A percentile compares a stretch with the other conserved stretches of the same genome.
Conservation (phyloP, 2,329 filamentous ascomycete genomes). For the Keithomyces neogunnii region DNA sequence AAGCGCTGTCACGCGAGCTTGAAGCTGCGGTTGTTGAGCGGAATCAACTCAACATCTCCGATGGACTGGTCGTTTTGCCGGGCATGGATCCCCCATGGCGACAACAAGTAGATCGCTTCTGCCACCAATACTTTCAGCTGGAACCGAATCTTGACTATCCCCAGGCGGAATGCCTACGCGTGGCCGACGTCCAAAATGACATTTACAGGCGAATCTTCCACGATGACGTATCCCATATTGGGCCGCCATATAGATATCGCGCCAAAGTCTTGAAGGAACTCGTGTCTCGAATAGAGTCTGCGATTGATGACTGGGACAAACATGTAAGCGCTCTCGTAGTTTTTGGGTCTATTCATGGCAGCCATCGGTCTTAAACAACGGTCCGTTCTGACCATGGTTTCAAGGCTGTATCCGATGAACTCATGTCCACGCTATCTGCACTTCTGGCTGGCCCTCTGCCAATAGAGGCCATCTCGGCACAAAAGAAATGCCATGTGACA, state of each 20-base stretch:
- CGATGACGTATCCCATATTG: slow-evolving; percentile 40
- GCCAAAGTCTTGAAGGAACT: slow-evolving; percentile 66
- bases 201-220: slow-evolving; percentile 62
- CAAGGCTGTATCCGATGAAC: slow-evolving; percentile 75
- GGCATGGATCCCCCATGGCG: slow-evolving; percentile 2
- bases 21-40: background rate
- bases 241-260: slow-evolving; percentile 62
- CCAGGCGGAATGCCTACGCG: slow-evolving; percentile 45
- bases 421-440: slow-evolving; percentile 60
- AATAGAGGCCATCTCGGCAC: slow-evolving; percentile 56
- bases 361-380: background rate
- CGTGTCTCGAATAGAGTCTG: slow-evolving; percentile 58
- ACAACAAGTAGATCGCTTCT: slow-evolving; percentile 41
- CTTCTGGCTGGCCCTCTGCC: slow-evolving; percentile 56
- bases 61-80: background rate
- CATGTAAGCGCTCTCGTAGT: slow-evolving; percentile 57
- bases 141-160: slow-evolving; percentile 60
- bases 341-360: background rate
- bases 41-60: background rate
- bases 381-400: slow-evolving; percentile 15
- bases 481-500: slow-evolving; percentile 67
- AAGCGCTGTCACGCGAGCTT: background rate
- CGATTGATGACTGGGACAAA: slow-evolving; percentile 74
- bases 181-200: slow-evolving; percentile 53
- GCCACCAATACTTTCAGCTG: slow-evolving; percentile 72